Conservation (phyloP, 495 filamentous ascomycete genomes). For the Xylaria bambusicola region DNA sequence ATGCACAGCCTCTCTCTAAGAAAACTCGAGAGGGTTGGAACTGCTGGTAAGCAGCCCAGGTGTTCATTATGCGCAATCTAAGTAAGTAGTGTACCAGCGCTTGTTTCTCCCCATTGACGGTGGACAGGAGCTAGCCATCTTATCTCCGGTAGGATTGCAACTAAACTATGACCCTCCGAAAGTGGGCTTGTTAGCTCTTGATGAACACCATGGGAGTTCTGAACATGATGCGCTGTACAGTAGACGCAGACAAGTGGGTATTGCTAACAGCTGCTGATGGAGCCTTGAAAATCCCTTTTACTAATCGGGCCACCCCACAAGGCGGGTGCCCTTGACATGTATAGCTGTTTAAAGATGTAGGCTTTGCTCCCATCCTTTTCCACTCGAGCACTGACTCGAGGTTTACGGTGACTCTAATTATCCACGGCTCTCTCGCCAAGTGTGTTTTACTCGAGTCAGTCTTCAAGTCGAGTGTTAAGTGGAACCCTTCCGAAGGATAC, state of each 20-base stretch:
- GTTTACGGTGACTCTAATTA: neutral
- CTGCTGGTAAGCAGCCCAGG: no score
- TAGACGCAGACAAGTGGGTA: neutral
- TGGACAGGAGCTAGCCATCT: neutral
- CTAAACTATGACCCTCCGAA: neutral
- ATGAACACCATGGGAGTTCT: neutral
- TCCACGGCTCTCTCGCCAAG: neutral
- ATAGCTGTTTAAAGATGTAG: neutral
- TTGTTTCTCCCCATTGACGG: neutral
- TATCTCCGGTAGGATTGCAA: neutral
- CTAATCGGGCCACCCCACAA: constrained; percentile 6
- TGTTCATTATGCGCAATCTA: no score
- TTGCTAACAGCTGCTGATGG: neutral
- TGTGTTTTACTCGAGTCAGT: neutral
- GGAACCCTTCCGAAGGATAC: neutral
- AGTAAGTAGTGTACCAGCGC: no score
- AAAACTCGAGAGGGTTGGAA: no score
- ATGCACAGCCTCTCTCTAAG: no score
- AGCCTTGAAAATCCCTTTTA: neutral
- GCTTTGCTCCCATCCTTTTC: neutral
- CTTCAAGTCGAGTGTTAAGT: neutral
- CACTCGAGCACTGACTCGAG: no score
- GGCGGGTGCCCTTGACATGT: neutral
- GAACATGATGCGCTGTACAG: neutral
- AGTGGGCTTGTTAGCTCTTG: neutral